These are phyloP conservation scores for Kurtzmaniella fragi DNA, from an alignment of 805 yeast species.

Conservation along the genomic window DNA sequence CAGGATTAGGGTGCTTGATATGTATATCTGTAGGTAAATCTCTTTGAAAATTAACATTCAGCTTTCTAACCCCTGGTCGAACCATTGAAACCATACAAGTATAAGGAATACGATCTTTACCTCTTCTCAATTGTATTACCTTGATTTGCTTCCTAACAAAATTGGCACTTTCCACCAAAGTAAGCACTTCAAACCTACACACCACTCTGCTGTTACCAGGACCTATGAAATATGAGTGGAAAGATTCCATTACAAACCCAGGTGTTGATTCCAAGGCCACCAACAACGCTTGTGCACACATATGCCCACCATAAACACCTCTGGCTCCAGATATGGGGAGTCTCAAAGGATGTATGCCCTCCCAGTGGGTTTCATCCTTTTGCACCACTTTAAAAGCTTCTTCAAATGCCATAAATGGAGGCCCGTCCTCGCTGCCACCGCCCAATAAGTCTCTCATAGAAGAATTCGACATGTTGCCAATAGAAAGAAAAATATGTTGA, in stretches of 20 bases:
- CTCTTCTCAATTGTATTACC: constrained; percentile 45
- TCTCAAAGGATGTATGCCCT: constrained; percentile 30
- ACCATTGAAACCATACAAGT: constrained; percentile 46
- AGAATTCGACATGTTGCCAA: too few species aligned
- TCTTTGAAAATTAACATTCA: constrained; percentile 5
- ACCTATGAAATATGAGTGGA: constrained; percentile 57
- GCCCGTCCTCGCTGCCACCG: too few species aligned
- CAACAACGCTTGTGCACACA: constrained; percentile 58
- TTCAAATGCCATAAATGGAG: too few species aligned
- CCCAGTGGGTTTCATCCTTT: constrained; percentile 20
- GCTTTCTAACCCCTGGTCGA: constrained; percentile 9
- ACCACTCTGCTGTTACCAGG: constrained; percentile 46
- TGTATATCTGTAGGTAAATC: constrained; percentile 14
- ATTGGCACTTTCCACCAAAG: constrained; percentile 48
- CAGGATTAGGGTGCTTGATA: constrained; percentile 22
- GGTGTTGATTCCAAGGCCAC: constrained; percentile 52
- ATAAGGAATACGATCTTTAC: constrained; percentile 35
- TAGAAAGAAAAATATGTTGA: too few species aligned
- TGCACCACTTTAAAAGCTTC: constrained; percentile 26
- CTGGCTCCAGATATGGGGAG: constrained; percentile 44
- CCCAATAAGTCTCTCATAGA: too few species aligned
- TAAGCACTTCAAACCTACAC: constrained; percentile 49
- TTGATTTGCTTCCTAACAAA: constrained; percentile 49
- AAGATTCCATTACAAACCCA: constrained; percentile 47
- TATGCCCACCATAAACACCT: constrained; percentile 69